phyloP scores from a whole-genome alignment of 306 rosid species.

The Hippophae rhamnoides region DNA sequence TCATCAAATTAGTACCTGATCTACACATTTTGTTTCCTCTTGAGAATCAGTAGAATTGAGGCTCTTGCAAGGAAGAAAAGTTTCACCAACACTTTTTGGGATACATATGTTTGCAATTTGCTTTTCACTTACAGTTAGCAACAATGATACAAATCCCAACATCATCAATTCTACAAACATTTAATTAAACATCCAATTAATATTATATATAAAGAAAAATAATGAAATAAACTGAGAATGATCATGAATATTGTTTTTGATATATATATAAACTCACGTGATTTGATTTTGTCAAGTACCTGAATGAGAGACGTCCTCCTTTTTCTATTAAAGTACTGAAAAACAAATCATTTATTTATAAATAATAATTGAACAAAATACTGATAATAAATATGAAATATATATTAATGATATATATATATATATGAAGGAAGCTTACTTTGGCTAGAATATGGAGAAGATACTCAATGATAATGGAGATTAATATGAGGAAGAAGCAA shows the following conservation, averaged over 20 bases:
- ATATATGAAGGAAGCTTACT: constrained; percentile 11
- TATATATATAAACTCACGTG: constrained; percentile 21
- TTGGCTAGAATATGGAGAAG: constrained; percentile 27
- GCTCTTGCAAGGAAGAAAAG: constrained; percentile 36
- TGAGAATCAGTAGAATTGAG: not conserved
- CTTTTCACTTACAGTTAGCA: constrained; percentile 32
- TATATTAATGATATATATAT: too few species aligned
- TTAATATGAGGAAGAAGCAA: constrained; percentile 28
- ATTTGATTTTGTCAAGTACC: constrained; percentile 45
- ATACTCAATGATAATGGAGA: constrained; percentile 38
- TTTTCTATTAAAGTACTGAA: constrained; percentile 32
- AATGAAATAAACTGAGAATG: not conserved
- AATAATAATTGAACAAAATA: not conserved
- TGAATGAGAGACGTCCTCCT: constrained; percentile 33
- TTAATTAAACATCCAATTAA: not conserved
- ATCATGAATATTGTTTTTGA: not conserved
- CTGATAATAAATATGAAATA: too few species aligned
- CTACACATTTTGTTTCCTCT: constrained; percentile 35
- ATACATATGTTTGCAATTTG: constrained; percentile 41
- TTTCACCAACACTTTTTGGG: constrained; percentile 25
- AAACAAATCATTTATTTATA: not conserved
- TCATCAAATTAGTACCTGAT: constrained; percentile 16
- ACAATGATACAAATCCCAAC: constrained; percentile 42
- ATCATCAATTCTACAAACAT: constrained; percentile 35
- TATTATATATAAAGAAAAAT: not conserved